Percentiles rank a stretch among this genome's conserved stretches.
Conservation (phyloP, 78 protist species). For the Chrysochromulina tobinii region DNA sequence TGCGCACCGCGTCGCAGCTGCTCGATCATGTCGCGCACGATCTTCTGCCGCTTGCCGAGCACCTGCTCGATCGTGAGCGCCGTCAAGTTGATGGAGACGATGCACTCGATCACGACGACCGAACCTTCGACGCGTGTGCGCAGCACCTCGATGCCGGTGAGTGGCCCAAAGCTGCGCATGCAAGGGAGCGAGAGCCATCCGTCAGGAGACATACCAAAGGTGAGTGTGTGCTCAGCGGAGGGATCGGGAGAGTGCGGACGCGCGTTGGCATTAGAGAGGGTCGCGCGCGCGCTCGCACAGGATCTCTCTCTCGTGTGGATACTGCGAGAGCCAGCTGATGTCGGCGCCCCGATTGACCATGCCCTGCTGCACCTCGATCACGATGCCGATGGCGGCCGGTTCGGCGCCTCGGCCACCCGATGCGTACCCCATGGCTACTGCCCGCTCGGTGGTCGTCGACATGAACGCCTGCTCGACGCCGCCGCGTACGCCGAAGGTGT, state of each 20-base stretch:
- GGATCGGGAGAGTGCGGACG: too few species aligned
- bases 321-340: background rate
- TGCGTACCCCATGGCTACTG: slow-evolving; percentile 7
- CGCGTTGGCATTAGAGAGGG: too few species aligned
- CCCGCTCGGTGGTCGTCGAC: slow-evolving; percentile 38
- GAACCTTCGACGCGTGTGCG: background rate
- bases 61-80: too few species aligned
- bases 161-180: background rate
- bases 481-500: slow-evolving; percentile 16
- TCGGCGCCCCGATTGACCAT: too few species aligned
- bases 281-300: too few species aligned
- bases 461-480: slow-evolving; percentile 37
- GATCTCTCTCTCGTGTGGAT: slow-evolving; percentile 30
- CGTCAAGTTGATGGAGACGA: background rate
- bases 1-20: too few species aligned
- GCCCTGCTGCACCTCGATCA: background rate
- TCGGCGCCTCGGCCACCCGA: background rate
- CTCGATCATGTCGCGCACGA: too few species aligned
- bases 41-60: background rate
- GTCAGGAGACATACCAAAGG: too few species aligned
- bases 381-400: background rate
- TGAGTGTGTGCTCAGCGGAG: too few species aligned
- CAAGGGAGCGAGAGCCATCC: background rate
- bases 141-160: too few species aligned
- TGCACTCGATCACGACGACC: background rate